Evolutionary conservation across 2,329 filamentous ascomycete species (phyloP).

Genomic region (Hypomyces perniciosus): DNA sequence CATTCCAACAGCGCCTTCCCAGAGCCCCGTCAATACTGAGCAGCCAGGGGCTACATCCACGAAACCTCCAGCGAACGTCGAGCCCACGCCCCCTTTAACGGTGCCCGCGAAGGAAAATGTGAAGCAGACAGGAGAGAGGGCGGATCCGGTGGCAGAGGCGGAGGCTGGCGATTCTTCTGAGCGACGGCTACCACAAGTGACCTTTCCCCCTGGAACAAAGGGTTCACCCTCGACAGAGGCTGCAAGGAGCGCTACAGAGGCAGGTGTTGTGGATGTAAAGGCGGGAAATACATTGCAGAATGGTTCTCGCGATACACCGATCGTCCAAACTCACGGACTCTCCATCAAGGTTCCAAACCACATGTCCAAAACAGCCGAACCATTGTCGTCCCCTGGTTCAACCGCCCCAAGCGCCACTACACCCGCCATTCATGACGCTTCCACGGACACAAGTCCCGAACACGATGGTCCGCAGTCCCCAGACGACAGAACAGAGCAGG

Average conservation of each 20-base stretch:
- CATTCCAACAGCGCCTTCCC: not conserved
- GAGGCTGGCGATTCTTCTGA: not conserved
- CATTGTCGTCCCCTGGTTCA: constrained; percentile 53
- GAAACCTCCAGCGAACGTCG: not conserved
- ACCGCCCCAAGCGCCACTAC: constrained; percentile 70
- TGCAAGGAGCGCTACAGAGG: not conserved
- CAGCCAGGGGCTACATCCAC: not conserved
- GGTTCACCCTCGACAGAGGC: constrained; percentile 17
- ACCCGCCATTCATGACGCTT: constrained; percentile 60
- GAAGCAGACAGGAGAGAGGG: not conserved
- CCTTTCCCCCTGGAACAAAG: constrained; percentile 28
- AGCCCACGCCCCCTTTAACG: not conserved
- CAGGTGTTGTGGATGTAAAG: constrained; percentile 1
- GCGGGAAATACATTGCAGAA: not conserved
- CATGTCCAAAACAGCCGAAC: constrained; percentile 33
- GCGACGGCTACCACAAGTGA: constrained; percentile 23
- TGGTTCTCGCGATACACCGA: not conserved
- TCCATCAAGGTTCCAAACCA: constrained; percentile 26
- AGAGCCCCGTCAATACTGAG: not conserved
- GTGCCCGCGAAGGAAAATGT: not conserved
- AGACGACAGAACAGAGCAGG: constrained; percentile 24
- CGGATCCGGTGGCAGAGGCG: constrained; percentile 2
- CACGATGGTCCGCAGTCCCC: constrained; percentile 56
- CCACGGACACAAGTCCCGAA: constrained; percentile 69
- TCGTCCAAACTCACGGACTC: constrained; percentile 12